A percentile compares a stretch with the other conserved stretches of the same genome.
These are phyloP conservation scores for Malus fusca DNA, from an alignment of 306 rosid species.

Conservation along the genomic window DNA sequence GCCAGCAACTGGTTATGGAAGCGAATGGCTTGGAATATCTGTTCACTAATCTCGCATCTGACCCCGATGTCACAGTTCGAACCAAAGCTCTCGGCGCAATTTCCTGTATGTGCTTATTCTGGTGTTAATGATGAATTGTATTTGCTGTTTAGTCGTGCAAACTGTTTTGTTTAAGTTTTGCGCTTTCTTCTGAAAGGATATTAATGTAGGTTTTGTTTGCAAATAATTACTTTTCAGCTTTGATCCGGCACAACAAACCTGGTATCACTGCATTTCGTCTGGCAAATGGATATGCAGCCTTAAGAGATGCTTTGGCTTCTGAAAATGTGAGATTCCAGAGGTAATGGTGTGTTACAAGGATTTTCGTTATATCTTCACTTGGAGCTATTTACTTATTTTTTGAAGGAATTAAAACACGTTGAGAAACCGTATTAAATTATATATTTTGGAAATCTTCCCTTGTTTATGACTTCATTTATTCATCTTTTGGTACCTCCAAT, in stretches of 20 bases:
- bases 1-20: conserved; percentile 91
- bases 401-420: background rate
- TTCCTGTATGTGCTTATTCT: conserved; percentile 52
- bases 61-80: conserved; percentile 67
- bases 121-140: background rate
- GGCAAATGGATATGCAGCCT: conserved; percentile 81
- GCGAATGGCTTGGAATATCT: conserved; percentile 86
- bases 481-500: background rate
- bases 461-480: background rate
- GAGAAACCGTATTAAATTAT: background rate
- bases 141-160: background rate
- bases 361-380: background rate
- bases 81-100: conserved; percentile 84
- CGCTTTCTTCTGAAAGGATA: background rate
- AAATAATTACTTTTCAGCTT: conserved; percentile 40
- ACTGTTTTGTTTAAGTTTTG: background rate
- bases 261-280: conserved; percentile 72
- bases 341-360: conserved; percentile 26
- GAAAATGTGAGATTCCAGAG: conserved; percentile 89
- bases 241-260: conserved; percentile 74
- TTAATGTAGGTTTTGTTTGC: conserved; percentile 18
- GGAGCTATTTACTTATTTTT: background rate
- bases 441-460: background rate
- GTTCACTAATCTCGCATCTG: conserved; percentile 58
- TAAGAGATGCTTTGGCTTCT: conserved; percentile 66